Base-by-base conservation (phyloP, 1,284 basidiomycete species). In the Naganishia albida region DNA sequence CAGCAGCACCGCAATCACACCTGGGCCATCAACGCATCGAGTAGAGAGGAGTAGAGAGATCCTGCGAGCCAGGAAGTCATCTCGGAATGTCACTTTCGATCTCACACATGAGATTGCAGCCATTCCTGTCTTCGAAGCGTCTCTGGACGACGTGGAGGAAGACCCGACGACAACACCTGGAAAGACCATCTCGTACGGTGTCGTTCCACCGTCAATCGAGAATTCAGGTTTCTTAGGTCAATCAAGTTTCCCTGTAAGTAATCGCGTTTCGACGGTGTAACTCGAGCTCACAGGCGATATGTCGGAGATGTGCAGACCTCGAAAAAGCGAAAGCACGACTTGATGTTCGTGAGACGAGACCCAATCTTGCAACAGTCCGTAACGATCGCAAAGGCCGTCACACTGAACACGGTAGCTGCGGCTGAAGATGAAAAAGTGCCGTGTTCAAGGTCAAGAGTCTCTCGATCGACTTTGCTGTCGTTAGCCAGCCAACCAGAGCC, bases 21-120 rank as follows among this genome's bases (percentile, higher is more conserved):
- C 18, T 25, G 20, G 39, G 10, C 7, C 34, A 6, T 38, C 15
- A 53, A 53, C 34, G 13, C 51, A 34, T 34, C 34, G 28, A 7
- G 18, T n/a, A 6, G 18, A 20, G 23, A 28, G 49, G 34, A 53
- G 39, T 18, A 39, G 20, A 38, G 26, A 39, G 20, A 38, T 12
- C 51, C 28, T 53, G 18, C 16, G 51, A 39, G 51, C 6, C 16
- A 46, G 43, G 28, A 57, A 57, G 16, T 34, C 55, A 4, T 34
- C 34, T 4, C 43, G 46, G 13, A 57, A n/a, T 28, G 55, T 57
- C 7, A 49, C 56, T 25, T 60, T 60, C 20, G 46, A 60, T 30
- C 23, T 60, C 30, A 60, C 46, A 4, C 46, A 50, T 26, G 48
- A 49, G 13, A 30, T 60, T 15, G 44, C 56, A 25, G 23, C 46